Percentiles rank a stretch among this genome's conserved stretches.
Conservation (phyloP, 2,329 filamentous ascomycete genomes). For the Hymenoscyphus scutula region DNA sequence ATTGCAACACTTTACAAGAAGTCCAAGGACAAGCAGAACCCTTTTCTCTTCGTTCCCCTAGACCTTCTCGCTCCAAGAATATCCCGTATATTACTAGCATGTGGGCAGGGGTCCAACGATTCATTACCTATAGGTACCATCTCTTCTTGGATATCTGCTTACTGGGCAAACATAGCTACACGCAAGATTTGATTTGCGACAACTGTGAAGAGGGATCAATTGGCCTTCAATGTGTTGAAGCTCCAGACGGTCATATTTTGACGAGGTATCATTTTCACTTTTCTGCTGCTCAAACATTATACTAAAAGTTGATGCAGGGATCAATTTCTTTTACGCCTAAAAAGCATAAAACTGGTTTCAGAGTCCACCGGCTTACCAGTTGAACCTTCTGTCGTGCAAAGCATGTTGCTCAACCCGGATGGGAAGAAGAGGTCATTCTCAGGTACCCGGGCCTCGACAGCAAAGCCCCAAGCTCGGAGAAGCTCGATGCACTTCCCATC, state of each 20-base stretch:
- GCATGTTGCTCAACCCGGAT: constrained; percentile 22
- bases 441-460: constrained; percentile 15
- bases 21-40: too few relatives aligned
- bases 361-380: constrained; percentile 26
- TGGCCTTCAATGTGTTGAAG: constrained; percentile 33
- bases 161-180: constrained; percentile 20
- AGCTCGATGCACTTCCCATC: constrained; percentile 1
- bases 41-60: too few relatives aligned
- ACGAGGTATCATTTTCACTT: constrained; percentile 24
- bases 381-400: constrained; percentile 24
- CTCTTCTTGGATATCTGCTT: background rate
- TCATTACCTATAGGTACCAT: too few relatives aligned
- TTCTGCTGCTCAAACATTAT: background rate
- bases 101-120: too few relatives aligned
- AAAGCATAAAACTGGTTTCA: constrained; percentile 27
- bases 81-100: too few relatives aligned
- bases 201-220: constrained; percentile 26
- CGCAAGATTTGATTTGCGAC: constrained; percentile 34
- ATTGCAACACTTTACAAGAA: too few relatives aligned
- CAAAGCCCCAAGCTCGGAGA: constrained; percentile 9
- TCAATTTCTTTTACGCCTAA: constrained; percentile 33
- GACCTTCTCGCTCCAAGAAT: too few relatives aligned
- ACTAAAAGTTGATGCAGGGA: constrained; percentile 20
- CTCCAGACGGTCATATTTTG: constrained; percentile 33
- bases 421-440: constrained; percentile 8